These are phyloP conservation scores for Rasamsonia emersonii DNA, from an alignment of 2,329 filamentous ascomycete species.

Conservation along the genomic window DNA sequence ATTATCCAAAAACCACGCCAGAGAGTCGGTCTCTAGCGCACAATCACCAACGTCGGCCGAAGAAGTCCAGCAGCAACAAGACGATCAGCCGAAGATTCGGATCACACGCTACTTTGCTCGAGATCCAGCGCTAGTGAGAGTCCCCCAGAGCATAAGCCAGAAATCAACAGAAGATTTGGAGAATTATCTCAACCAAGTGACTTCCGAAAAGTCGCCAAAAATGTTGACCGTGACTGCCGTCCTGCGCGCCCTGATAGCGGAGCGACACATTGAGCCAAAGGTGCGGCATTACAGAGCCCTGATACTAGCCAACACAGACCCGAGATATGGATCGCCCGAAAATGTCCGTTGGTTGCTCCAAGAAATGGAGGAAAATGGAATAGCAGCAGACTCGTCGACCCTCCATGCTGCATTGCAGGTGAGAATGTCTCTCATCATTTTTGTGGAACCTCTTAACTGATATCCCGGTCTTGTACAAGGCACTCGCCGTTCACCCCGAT, in stretches of 20 bases:
- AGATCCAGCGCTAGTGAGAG: too few species aligned
- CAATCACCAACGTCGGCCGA: too few species aligned
- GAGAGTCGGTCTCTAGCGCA: too few species aligned
- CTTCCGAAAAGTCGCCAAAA: constrained; percentile 15
- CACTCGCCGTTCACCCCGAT: constrained; percentile 75
- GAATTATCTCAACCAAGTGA: constrained; percentile 18
- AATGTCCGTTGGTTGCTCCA: constrained; percentile 56
- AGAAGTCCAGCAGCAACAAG: too few species aligned
- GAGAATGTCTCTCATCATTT: background rate
- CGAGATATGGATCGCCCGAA: constrained; percentile 55
- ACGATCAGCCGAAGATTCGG: too few species aligned
- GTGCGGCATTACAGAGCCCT: constrained; percentile 58
- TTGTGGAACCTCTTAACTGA: constrained; percentile 1
- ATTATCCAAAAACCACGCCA: too few species aligned
- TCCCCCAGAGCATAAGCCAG: constrained; percentile 12
- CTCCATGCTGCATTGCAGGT: constrained; percentile 67
- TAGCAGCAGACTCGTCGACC: constrained; percentile 56
- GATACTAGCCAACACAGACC: constrained; percentile 61
- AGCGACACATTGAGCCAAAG: constrained; percentile 27
- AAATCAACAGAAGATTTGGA: constrained; percentile 19
- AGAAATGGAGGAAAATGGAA: constrained; percentile 57
- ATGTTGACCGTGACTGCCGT: constrained; percentile 22
- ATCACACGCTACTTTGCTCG: too few species aligned
- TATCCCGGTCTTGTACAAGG: constrained; percentile 31
- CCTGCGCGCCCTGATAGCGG: constrained; percentile 29